These are phyloP conservation scores for Ophiostoma ulmi DNA, from an alignment of 2,329 filamentous ascomycete species.

Conservation along the genomic window DNA sequence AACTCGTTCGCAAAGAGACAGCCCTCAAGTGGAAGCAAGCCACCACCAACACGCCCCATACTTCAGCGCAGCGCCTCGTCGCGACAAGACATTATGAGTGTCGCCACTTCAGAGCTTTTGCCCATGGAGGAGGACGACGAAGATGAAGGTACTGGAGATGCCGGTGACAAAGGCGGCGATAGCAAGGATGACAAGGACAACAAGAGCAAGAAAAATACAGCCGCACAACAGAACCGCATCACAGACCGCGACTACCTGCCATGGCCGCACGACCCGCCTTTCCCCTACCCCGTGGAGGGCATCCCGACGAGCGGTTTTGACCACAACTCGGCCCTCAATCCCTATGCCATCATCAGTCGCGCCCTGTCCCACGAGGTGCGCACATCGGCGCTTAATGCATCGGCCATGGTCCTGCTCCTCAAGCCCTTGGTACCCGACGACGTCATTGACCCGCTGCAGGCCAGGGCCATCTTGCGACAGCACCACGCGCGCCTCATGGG, in stretches of 20 bases:
- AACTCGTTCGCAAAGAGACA: constrained; percentile 1
- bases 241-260: constrained; percentile 56
- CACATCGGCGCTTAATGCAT: constrained; percentile 54
- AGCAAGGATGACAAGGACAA: constrained; percentile 22
- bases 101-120: constrained; percentile 19
- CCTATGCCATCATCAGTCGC: constrained; percentile 49
- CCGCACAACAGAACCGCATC: constrained; percentile 38
- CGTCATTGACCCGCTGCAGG: constrained; percentile 53
- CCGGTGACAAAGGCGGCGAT: constrained; percentile 12
- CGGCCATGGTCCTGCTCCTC: constrained; percentile 57
- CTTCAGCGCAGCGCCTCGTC: constrained; percentile 20
- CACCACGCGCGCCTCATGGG: constrained; percentile 56
- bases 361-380: constrained; percentile 53
- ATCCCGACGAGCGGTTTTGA: constrained; percentile 1
- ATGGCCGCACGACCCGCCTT: constrained; percentile 53
- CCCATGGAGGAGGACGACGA: constrained; percentile 19
- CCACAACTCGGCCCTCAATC: constrained; percentile 45
- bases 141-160: neutral
- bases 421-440: constrained; percentile 51
- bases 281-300: constrained; percentile 42
- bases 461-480: constrained; percentile 52
- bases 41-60: constrained; percentile 3
- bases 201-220: constrained; percentile 7
- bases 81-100: constrained; percentile 12
- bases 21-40: neutral